Percentiles rank a stretch among this genome's conserved stretches.
These are phyloP conservation scores for Posidonia australis DNA, from an alignment of 106 monocot species.

Conservation along the genomic window DNA sequence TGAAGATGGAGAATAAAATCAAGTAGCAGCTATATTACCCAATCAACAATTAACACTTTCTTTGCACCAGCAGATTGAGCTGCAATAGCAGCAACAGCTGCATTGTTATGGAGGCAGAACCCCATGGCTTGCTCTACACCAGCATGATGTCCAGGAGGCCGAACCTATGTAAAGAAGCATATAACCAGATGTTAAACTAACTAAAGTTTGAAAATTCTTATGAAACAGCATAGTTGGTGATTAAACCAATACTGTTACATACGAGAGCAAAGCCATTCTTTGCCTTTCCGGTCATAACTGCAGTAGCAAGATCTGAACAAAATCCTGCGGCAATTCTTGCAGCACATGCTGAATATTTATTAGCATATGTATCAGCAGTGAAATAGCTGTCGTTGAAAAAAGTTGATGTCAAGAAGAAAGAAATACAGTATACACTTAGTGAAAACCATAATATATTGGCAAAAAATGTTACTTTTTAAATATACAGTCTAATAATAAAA, in stretches of 20 bases:
- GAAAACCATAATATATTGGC: too few species aligned
- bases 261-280: slow-evolving; percentile 97
- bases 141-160: slow-evolving; percentile 99
- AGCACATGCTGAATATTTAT: slow-evolving; percentile 84
- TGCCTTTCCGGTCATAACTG: slow-evolving; percentile 48
- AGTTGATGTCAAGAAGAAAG: not conserved
- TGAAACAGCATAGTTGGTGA: not conserved
- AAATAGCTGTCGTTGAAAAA: slow-evolving; percentile 61
- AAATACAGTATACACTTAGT: not conserved
- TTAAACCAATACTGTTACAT: slow-evolving; percentile 9
- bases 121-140: slow-evolving; percentile 92
- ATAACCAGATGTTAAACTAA: not conserved
- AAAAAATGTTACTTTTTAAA: too few species aligned
- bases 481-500: too few species aligned
- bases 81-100: slow-evolving; percentile 85
- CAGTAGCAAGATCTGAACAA: slow-evolving; percentile 86
- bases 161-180: slow-evolving; percentile 46
- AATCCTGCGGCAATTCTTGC: slow-evolving; percentile 94
- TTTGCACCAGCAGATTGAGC: slow-evolving; percentile 85
- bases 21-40: slow-evolving; percentile 41
- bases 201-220: not conserved
- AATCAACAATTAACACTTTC: slow-evolving; percentile 94
- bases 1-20: not conserved
- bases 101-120: slow-evolving; percentile 97
- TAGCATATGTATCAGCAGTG: slow-evolving; percentile 93